phyloP scores from a whole-genome alignment of 2,329 filamentous ascomycete genomes.

The Colletotrichum tamarilloi region DNA sequence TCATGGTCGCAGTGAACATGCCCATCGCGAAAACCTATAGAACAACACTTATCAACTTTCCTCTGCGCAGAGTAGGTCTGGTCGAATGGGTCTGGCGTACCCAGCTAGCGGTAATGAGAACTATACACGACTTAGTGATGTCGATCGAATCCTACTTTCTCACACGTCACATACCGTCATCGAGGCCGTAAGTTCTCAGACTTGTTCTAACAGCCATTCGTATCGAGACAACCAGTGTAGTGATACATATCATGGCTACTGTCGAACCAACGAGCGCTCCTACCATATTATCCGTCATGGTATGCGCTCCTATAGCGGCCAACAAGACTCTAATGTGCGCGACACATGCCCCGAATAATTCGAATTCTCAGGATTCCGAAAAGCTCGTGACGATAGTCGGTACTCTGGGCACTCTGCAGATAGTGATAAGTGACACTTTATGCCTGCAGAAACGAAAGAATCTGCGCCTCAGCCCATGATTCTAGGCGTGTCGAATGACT shows the following conservation, averaged over 20 bases:
- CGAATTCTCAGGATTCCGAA: too few relatives aligned
- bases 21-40: slow-evolving; percentile 4
- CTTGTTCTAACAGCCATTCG: slow-evolving; percentile 7
- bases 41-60: not conserved
- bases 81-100: not conserved
- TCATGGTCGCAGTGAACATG: slow-evolving; percentile 5
- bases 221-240: slow-evolving; percentile 18
- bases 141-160: not conserved
- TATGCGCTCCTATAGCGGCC: not conserved
- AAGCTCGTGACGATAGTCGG: too few relatives aligned
- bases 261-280: slow-evolving; percentile 9
- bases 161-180: slow-evolving; percentile 1
- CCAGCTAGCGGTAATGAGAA: slow-evolving; percentile 12
- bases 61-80: too few relatives aligned
- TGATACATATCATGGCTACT: slow-evolving; percentile 25
- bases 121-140: not conserved
- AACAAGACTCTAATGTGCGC: not conserved
- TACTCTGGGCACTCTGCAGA: too few relatives aligned
- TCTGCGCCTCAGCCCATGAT: not conserved
- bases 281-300: slow-evolving; percentile 18
- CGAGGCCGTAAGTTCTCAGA: slow-evolving; percentile 6
- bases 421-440: not conserved
- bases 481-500: not conserved
- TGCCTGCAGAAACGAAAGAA: not conserved
- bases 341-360: not conserved